These are phyloP conservation scores for Metschnikowia vanudenii DNA, from an alignment of 805 yeast species.

Conservation along the genomic window DNA sequence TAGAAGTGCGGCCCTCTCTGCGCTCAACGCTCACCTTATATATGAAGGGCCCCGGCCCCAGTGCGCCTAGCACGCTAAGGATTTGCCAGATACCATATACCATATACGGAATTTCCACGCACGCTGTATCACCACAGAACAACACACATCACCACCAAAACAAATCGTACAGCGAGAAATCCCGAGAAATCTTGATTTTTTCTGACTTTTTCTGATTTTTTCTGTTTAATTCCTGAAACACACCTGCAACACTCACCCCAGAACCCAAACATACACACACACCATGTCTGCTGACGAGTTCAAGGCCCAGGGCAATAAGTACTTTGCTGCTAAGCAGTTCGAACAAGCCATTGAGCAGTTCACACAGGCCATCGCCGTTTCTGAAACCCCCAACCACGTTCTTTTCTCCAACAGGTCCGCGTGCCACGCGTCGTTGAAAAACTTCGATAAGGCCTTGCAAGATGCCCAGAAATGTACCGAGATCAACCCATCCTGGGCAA, in stretches of 20 bases:
- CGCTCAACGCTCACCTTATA: neutral
- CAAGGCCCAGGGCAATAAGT: slow-evolving; percentile 92
- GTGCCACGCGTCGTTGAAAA: slow-evolving; percentile 73
- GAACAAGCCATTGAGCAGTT: slow-evolving; percentile 75
- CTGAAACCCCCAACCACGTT: slow-evolving; percentile 85
- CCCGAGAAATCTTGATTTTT: too few species aligned
- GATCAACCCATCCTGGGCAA: slow-evolving; percentile 87
- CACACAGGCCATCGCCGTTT: slow-evolving; percentile 81
- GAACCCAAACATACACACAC: too few species aligned
- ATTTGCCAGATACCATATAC: too few species aligned
- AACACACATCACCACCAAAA: too few species aligned
- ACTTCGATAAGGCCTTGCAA: slow-evolving; percentile 69
- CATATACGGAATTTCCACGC: too few species aligned
- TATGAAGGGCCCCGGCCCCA: neutral
- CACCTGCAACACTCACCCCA: too few species aligned
- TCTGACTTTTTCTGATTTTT: too few species aligned
- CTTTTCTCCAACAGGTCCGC: slow-evolving; percentile 94
- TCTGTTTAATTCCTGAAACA: too few species aligned
- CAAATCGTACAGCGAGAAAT: too few species aligned
- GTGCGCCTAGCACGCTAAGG: too few species aligned
- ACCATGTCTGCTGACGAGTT: slow-evolving; percentile 66
- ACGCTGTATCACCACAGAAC: too few species aligned
- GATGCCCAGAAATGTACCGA: slow-evolving; percentile 85
- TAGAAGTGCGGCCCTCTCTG: slow-evolving; percentile 14
- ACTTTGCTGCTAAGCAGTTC: slow-evolving; percentile 85